These are phyloP conservation scores for Pythium rhizo-oryzae DNA, from an alignment of 352 stramenopile species.

Conservation along the genomic window DNA sequence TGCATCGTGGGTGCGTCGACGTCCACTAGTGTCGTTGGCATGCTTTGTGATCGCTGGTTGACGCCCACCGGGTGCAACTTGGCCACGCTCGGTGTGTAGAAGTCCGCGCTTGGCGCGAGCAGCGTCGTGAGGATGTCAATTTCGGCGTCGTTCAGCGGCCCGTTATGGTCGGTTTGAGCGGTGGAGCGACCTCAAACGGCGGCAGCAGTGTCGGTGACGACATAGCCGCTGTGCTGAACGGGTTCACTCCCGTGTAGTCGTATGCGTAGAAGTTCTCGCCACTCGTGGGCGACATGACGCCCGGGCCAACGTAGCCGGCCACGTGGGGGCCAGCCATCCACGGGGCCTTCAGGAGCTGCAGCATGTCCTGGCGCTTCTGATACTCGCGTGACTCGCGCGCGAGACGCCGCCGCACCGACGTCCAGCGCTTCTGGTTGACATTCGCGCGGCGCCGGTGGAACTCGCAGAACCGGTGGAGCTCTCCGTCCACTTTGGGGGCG, in stretches of 20 bases:
- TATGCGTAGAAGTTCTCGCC: background rate
- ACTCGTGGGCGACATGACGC: background rate
- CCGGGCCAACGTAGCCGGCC: background rate
- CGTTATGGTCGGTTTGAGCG: background rate
- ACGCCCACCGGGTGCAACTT: too few species aligned
- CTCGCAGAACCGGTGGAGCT: constrained; percentile 25
- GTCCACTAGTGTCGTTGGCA: too few species aligned
- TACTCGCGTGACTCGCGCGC: background rate
- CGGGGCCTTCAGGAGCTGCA: background rate
- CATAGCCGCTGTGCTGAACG: too few species aligned
- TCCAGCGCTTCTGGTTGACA: constrained; percentile 27
- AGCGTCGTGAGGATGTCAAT: background rate
- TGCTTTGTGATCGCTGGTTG: too few species aligned
- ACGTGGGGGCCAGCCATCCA: background rate
- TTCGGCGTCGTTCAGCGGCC: background rate
- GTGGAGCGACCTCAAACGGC: too few species aligned
- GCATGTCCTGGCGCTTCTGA: background rate
- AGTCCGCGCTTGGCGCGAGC: background rate
- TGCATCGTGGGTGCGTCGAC: too few species aligned
- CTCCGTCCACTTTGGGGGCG: constrained; percentile 20
- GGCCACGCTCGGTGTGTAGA: background rate
- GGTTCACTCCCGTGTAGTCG: background rate
- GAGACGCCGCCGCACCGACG: background rate
- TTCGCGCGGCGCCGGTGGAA: constrained; percentile 20
- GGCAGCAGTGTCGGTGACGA: background rate